These are phyloP conservation scores for Saccharomyces hybrid DNA, from an alignment of 1,139 yeast species.

Conservation along the genomic window DNA sequence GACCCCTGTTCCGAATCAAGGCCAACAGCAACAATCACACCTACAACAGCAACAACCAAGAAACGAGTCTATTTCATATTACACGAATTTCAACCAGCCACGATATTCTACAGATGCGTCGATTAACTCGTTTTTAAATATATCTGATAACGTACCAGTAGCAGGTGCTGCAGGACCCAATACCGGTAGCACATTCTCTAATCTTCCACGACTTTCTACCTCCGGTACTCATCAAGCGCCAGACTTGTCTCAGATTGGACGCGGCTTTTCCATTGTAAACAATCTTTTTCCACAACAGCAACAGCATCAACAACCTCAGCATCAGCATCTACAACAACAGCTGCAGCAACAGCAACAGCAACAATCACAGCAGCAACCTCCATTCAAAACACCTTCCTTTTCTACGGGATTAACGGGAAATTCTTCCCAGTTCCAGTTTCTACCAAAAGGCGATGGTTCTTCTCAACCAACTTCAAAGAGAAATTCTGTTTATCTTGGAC, in stretches of 20 bases:
- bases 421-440: neutral
- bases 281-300: constrained; percentile 22
- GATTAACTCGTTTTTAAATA: constrained; percentile 21
- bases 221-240: constrained; percentile 10
- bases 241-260: constrained; percentile 23
- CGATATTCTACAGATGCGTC: constrained; percentile 23
- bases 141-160: constrained; percentile 8
- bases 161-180: constrained; percentile 21
- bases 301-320: constrained; percentile 7
- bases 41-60: constrained; percentile 7
- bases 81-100: constrained; percentile 25
- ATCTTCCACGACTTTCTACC: neutral
- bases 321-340: constrained; percentile 14
- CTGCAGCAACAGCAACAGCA: constrained; percentile 12
- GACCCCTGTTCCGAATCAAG: neutral
- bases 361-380: constrained; percentile 8
- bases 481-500: constrained; percentile 19
- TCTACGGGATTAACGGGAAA: neutral
- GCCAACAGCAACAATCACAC: constrained; percentile 8
- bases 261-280: constrained; percentile 36
- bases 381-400: constrained; percentile 6
- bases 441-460: constrained; percentile 4
- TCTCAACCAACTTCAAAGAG: constrained; percentile 20
- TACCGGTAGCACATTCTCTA: neutral
- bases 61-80: constrained; percentile 24